Base-by-base conservation (phyloP, 495 filamentous ascomycete species). In the Peziza echinospora region DNA sequence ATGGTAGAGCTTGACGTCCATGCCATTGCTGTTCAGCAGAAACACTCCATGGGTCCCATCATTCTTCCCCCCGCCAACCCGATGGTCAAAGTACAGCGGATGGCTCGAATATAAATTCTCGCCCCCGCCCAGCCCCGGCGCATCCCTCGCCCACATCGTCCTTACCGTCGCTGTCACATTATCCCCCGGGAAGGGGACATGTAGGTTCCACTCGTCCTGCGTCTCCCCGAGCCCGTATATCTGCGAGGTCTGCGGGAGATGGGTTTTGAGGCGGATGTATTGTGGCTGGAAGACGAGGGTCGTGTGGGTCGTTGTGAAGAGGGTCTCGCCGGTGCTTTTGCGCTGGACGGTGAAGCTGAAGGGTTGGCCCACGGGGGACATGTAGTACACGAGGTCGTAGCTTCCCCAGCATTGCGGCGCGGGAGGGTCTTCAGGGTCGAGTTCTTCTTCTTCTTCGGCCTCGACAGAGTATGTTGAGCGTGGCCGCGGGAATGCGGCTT, bases 21-120 rank as follows among this genome's bases (percentile, higher is more conserved):
- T 87, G 11, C 83, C 84, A 55, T 85, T 82, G 34, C 75, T 79
- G 60, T 83, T 86, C 51, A 85, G 62, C 43, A 89, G 65, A 61
- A 92, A 82, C 19, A 89, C 84, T 34, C 78, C 84, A 57, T 91
- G 84, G 2, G 81, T 79, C 13, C 78, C 77, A n/a, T n/a, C n/a
- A n/a, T n/a, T n/a, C n/a, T n/a, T n/a, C n/a, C n/a, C n/a, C n/a
- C n/a, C n/a, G 10, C 67, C 60, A 17, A 61, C 61, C 8, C 84
- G 73, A 56, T 84, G 78, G 49, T 91, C 84, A 51, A 80, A 77
- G 63, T 92, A 93, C 10, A 93, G 66, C 0, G 84, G 84, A 53
- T 92, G 84, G 50, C 71, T 75, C 5, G 83, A 81, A 52, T 93
- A 92, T 19, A 89, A 60, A 56, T 92, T 93, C n/a, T 70, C 66